These are phyloP conservation scores for Boletus rubescentipes DNA, from an alignment of 768 basidiomycete genomes.

Conservation along the genomic window DNA sequence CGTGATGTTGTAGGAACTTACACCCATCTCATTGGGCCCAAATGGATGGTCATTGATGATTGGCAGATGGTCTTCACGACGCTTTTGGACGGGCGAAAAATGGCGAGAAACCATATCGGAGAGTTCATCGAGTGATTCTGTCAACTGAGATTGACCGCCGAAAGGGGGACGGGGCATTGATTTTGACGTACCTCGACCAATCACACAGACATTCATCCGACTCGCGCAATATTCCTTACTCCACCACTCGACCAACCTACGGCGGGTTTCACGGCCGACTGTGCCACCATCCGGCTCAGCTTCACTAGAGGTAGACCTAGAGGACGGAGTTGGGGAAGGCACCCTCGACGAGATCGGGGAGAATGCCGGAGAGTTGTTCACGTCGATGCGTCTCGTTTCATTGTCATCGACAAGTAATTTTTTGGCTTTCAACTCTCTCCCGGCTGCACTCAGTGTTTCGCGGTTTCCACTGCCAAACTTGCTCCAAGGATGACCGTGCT, in stretches of 20 bases:
- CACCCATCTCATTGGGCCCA: conserved; percentile 68
- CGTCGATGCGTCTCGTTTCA: conserved; percentile 24
- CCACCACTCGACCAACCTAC: conserved; percentile 87
- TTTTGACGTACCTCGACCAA: conserved; percentile 64
- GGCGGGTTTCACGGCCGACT: conserved; percentile 76
- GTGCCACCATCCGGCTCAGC: conserved; percentile 71
- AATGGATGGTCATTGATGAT: conserved; percentile 74
- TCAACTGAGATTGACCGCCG: conserved; percentile 1
- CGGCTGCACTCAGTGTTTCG: conserved; percentile 66
- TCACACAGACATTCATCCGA: conserved; percentile 75
- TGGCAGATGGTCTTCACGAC: conserved; percentile 57
- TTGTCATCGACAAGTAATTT: conserved; percentile 32
- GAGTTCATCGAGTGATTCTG: conserved; percentile 77
- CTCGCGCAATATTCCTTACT: conserved; percentile 75
- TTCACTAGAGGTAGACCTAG: conserved; percentile 52
- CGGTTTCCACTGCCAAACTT: conserved; percentile 92
- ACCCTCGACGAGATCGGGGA: conserved; percentile 55
- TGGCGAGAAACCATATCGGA: conserved; percentile 57
- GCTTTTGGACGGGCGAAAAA: conserved; percentile 73
- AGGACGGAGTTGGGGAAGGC: conserved; percentile 60
- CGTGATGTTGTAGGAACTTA: conserved; percentile 38
- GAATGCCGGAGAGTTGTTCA: conserved; percentile 26
- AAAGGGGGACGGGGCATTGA: not conserved
- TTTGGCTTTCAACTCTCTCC: conserved; percentile 52
- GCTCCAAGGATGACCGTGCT: conserved; percentile 77